Conservation (phyloP, 2,329 filamentous ascomycete genomes). For the Pleomassaria siparia region DNA sequence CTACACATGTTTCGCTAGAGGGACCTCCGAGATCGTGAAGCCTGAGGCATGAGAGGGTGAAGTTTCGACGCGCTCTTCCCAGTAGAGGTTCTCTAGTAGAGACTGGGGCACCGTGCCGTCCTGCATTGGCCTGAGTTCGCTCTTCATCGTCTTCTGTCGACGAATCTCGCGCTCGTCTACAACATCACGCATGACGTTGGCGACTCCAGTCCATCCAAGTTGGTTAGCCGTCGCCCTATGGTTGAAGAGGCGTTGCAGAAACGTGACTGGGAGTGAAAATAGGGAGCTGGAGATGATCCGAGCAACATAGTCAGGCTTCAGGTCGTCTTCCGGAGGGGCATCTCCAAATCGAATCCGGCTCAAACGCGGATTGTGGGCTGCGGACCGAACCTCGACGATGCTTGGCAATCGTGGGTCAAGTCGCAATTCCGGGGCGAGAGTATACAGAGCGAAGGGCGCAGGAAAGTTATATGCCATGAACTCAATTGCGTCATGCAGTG, state of each 20-base stretch:
- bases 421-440: slow-evolving; percentile 48
- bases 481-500: slow-evolving; percentile 59
- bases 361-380: slow-evolving; percentile 55
- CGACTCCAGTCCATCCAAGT: slow-evolving; percentile 43
- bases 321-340: slow-evolving; percentile 51
- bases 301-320: slow-evolving; percentile 43
- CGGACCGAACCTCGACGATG: slow-evolving; percentile 36
- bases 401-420: slow-evolving; percentile 52
- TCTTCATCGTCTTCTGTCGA: slow-evolving; percentile 35
- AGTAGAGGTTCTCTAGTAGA: slow-evolving; percentile 31
- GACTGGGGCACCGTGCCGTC: slow-evolving; percentile 19
- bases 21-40: slow-evolving; percentile 30
- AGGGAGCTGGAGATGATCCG: slow-evolving; percentile 65
- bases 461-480: slow-evolving; percentile 65
- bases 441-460: slow-evolving; percentile 61
- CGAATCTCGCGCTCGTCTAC: slow-evolving; percentile 48
- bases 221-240: slow-evolving; percentile 56
- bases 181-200: slow-evolving; percentile 45
- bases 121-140: slow-evolving; percentile 24
- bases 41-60: slow-evolving; percentile 42
- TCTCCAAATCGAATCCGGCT: slow-evolving; percentile 73
- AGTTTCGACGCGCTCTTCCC: slow-evolving; percentile 37
- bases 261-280: slow-evolving; percentile 68
- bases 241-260: slow-evolving; percentile 67
- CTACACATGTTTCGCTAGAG: slow-evolving; percentile 11